phyloP scores from a whole-genome alignment of 176 grass and related monocot genomes.

The Zea luxurians region DNA sequence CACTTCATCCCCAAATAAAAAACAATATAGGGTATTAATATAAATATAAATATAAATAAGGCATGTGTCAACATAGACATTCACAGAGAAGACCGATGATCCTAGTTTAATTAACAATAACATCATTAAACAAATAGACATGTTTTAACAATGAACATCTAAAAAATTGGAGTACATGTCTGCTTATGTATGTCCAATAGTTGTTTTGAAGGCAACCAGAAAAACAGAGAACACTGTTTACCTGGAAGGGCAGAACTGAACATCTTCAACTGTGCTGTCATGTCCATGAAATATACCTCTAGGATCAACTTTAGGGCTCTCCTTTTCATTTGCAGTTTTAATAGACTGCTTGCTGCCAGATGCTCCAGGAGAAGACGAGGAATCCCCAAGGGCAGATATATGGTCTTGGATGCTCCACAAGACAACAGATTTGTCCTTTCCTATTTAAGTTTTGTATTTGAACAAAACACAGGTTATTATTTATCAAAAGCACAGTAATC shows the following conservation, averaged over 20 bases:
- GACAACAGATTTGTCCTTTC: conserved; percentile 90
- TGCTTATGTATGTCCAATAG: background rate
- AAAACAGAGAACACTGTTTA: conserved; percentile 43
- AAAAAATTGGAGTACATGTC: background rate
- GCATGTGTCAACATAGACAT: background rate
- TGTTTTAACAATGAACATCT: background rate
- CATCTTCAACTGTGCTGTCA: conserved; percentile 90
- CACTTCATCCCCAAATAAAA: conserved; percentile 51
- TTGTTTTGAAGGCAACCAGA: conserved; percentile 7
- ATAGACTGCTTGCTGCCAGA: conserved; percentile 55
- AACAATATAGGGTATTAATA: conserved; percentile 13
- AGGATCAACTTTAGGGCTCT: conserved; percentile 78
- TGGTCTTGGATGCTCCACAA: conserved; percentile 93
- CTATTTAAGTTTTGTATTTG: conserved; percentile 41
- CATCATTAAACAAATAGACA: background rate
- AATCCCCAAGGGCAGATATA: conserved; percentile 69
- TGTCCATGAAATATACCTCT: conserved; percentile 81
- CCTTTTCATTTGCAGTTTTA: conserved; percentile 65
- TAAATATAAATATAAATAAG: background rate
- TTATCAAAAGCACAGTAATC: conserved; percentile 13
- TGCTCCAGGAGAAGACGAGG: conserved; percentile 52
- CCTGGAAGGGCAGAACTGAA: conserved; percentile 94
- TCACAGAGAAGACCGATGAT: conserved; percentile 11
- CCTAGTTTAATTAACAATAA: background rate
- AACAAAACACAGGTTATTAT: conserved; percentile 16